Percentiles rank a stretch among this genome's conserved stretches.
These are phyloP conservation scores for Hibiscus tridactylites DNA, from an alignment of 345 rosid species.

Conservation along the genomic window DNA sequence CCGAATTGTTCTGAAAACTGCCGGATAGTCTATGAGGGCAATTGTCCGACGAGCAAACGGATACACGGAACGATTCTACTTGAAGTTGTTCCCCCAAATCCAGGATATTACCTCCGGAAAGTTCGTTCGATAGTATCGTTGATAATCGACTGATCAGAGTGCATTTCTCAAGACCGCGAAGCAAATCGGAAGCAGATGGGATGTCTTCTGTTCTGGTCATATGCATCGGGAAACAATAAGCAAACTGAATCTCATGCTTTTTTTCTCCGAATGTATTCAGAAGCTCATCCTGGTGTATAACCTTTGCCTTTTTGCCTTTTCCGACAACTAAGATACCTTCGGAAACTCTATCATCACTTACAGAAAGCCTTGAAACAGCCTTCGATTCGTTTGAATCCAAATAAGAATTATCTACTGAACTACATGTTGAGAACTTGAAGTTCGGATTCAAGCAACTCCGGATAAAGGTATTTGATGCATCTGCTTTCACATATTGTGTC, in stretches of 20 bases:
- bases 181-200: neutral
- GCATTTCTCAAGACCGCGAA: neutral
- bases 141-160: conserved; percentile 27
- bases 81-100: conserved; percentile 40
- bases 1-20: neutral
- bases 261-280: conserved; percentile 34
- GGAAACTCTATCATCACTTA: conserved; percentile 51
- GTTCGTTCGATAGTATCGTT: conserved; percentile 23
- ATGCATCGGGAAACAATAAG: conserved; percentile 50
- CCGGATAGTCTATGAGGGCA: conserved; percentile 22
- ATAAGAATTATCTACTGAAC: conserved; percentile 12
- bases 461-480: conserved; percentile 56
- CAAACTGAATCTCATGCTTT: conserved; percentile 39
- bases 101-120: conserved; percentile 33
- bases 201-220: conserved; percentile 7
- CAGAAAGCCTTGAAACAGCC: conserved; percentile 21
- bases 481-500: conserved; percentile 44
- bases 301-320: conserved; percentile 45
- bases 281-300: conserved; percentile 75
- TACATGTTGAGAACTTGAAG: neutral
- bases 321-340: conserved; percentile 57
- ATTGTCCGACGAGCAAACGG: conserved; percentile 39
- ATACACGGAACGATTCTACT: conserved; percentile 43
- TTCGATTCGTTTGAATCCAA: conserved; percentile 4
- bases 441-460: conserved; percentile 24